These are phyloP conservation scores for Dactylonectria macrodidyma DNA, from an alignment of 2,329 filamentous ascomycete species.

Conservation along the genomic window DNA sequence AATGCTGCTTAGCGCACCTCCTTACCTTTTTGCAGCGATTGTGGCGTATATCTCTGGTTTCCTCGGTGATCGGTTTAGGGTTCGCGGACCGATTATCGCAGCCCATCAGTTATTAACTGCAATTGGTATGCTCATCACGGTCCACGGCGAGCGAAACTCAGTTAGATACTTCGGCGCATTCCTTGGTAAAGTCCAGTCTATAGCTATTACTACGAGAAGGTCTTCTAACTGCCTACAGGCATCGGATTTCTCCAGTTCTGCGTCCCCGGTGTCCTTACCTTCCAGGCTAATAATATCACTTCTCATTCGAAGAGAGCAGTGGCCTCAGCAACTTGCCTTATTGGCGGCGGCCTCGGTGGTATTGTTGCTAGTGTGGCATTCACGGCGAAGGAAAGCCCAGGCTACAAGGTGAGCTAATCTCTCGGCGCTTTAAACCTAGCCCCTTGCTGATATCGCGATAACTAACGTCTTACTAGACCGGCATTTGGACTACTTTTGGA, in stretches of 20 bases:
- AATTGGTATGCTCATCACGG: slow-evolving; percentile 22
- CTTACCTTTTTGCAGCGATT: slow-evolving; percentile 22
- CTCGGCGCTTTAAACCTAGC: too few relatives aligned
- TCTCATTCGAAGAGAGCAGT: slow-evolving; percentile 25
- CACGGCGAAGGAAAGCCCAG: slow-evolving; percentile 18
- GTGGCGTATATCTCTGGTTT: slow-evolving; percentile 16
- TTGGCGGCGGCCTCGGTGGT: slow-evolving; percentile 22
- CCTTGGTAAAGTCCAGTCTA: neutral
- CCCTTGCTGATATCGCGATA: too few relatives aligned
- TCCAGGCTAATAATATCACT: slow-evolving; percentile 30
- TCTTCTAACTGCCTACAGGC: neutral
- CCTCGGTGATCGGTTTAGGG: slow-evolving; percentile 11
- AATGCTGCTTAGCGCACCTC: slow-evolving; percentile 25
- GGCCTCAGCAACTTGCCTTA: slow-evolving; percentile 12
- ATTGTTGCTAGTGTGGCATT: slow-evolving; percentile 19
- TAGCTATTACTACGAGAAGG: too few relatives aligned
- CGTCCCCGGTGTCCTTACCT: slow-evolving; percentile 18
- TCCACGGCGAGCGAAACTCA: slow-evolving; percentile 3
- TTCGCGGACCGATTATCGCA: slow-evolving; percentile 20
- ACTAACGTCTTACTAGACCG: neutral
- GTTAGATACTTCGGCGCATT: slow-evolving; percentile 28
- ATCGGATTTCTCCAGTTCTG: slow-evolving; percentile 24
- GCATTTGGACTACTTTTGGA: slow-evolving; percentile 21
- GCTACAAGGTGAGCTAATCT: slow-evolving; percentile 12
- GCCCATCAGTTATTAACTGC: slow-evolving; percentile 13